Base-by-base conservation (phyloP, 495 filamentous ascomycete genomes). In the Xylaria flabelliformis region DNA sequence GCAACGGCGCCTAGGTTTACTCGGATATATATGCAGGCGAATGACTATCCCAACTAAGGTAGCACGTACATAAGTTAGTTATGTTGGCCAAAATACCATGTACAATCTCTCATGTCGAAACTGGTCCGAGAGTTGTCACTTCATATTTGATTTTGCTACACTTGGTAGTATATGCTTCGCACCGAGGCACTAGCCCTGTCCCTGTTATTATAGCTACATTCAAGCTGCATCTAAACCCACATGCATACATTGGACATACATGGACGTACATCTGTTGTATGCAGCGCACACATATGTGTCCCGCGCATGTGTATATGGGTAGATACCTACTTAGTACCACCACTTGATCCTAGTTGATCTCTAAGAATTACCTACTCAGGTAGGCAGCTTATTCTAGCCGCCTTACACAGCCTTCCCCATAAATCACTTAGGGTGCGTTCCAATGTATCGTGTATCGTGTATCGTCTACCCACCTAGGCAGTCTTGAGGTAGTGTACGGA, bases 371-470 rank as follows among this genome's bases (percentile, higher is more conserved):
- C 59, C 53, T 73, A 77, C 72, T 74, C 76, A 72, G 75, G 73
- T 76, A 63, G 68, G 68, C 56, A 64, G 48, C n/a, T 21, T 61
- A 56, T 48, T 48, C 48, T 55, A 77, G 72, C 77, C 73, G 74
- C 69, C 62, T 76, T 72, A 64, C 74, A 55, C 73, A 72, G 72
- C 65, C 62, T 42, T 71, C 62, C 69, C 77, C 77, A 77, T 78
- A 77, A 74, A 74, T 75, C 67, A 24, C 39, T 41, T 69, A 44
- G 64, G 63, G 68, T 48, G 46, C 62, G 74, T 77, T 75, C 72
- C 76, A 73, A 76, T 75, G 76, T 74, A 76, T 76, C 67, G 74
- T 72, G 36, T 39, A 39, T 39, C 53, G 64, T 69, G 50, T 55
- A 71, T 74, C 55, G 42, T 36, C 65, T 39, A 34, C 66, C 53